A percentile compares a stretch with the other conserved stretches of the same genome.
Conservation (phyloP, 345 rosid genomes). For the Rhizophora mangle region DNA sequence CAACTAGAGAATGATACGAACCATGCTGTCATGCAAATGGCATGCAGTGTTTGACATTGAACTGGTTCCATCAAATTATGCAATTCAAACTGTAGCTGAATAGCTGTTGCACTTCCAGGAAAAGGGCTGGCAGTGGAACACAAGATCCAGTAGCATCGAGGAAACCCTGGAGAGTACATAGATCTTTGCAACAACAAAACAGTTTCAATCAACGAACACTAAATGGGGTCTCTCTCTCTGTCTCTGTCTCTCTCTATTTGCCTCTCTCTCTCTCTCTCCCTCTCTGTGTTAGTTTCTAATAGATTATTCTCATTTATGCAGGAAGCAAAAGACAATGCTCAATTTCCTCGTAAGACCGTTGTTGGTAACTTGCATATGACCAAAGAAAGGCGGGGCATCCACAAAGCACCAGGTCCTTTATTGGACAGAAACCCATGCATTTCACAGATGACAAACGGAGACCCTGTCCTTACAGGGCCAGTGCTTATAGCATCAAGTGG, state of each 20-base stretch:
- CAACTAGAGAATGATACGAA: not conserved
- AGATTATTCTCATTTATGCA: constrained; percentile 17
- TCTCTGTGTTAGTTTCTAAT: constrained; percentile 1
- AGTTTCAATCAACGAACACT: constrained; percentile 22
- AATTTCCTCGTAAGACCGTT: constrained; percentile 13
- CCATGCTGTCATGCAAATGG: not conserved
- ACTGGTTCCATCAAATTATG: not conserved
- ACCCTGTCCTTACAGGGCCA: constrained; percentile 18
- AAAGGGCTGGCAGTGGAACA: constrained; percentile 37
- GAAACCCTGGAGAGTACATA: constrained; percentile 40
- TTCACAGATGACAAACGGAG: constrained; percentile 22
- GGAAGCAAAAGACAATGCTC: constrained; percentile 37
- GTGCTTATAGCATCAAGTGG: constrained; percentile 29
- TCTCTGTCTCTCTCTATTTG: not conserved
- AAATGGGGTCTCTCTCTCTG: constrained; percentile 36
- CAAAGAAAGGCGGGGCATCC: constrained; percentile 19
- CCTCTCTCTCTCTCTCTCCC: not conserved
- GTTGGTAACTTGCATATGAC: constrained; percentile 1
- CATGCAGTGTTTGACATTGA: not conserved
- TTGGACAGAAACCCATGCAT: constrained; percentile 34
- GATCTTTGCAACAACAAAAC: constrained; percentile 34
- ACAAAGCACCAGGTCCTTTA: constrained; percentile 18
- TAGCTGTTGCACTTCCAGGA: constrained; percentile 39
- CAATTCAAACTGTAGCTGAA: not conserved
- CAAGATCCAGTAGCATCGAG: constrained; percentile 46